Evolutionary conservation across 148 eudicot species (phyloP).

Genomic region (Rhododendron henanense): DNA sequence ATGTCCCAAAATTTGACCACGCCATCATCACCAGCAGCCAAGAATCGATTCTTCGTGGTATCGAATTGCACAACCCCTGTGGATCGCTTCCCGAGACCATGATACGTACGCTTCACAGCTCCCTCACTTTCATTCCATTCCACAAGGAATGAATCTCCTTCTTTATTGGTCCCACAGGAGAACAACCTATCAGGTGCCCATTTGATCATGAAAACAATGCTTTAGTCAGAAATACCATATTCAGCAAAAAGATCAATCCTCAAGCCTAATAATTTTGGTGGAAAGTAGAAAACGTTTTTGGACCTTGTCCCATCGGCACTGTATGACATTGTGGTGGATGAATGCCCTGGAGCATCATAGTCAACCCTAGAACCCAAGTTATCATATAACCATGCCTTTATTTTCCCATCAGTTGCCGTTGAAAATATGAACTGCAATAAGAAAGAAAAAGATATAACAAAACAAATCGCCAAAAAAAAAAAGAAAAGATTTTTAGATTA

Average conservation of each 20-base stretch:
- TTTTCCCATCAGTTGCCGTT: constrained; percentile 88
- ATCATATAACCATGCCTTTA: constrained; percentile 96
- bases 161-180: constrained; percentile 94
- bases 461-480: not conserved
- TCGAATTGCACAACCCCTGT: constrained; percentile 82
- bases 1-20: constrained; percentile 85
- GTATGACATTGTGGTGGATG: constrained; percentile 80
- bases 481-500: too few relatives aligned
- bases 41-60: constrained; percentile 72
- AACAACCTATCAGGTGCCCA: constrained; percentile 55
- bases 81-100: constrained; percentile 81
- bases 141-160: constrained; percentile 86
- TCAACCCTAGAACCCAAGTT: constrained; percentile 81
- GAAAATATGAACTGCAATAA: constrained; percentile 78
- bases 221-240: not conserved
- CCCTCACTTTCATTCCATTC: constrained; percentile 99
- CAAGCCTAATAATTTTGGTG: not conserved
- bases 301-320: constrained; percentile 93
- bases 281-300: constrained; percentile 4
- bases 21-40: constrained; percentile 89
- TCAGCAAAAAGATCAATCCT: not conserved
- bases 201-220: not conserved
- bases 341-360: constrained; percentile 94
- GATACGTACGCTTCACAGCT: constrained; percentile 70
- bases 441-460: not conserved